A percentile compares a stretch with the other conserved stretches of the same genome.
Evolutionary conservation across 139 green algal genomes (phyloP).

Genomic region (Chlorella sp.): DNA sequence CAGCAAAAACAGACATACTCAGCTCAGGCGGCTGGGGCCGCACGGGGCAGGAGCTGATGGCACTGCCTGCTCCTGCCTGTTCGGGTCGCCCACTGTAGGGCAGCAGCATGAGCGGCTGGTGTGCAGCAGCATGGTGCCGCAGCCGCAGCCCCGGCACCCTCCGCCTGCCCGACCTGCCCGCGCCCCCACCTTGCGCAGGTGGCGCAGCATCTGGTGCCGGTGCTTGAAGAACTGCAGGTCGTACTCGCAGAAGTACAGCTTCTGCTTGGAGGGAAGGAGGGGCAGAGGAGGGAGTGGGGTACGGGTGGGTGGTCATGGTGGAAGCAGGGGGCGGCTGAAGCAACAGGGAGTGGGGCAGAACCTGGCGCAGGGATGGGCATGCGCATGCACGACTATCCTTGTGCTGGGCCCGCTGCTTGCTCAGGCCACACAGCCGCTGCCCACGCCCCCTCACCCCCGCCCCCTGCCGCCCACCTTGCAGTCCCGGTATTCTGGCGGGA

Average conservation of each 20-base stretch:
- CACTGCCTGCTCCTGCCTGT: no score
- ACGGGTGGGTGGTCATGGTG: background rate
- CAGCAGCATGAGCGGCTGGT: no score
- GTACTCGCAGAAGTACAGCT: constrained; percentile 98
- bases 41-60: no score
- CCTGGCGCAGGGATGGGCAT: background rate
- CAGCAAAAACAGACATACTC: no score
- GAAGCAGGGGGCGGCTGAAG: background rate
- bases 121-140: no score
- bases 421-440: background rate
- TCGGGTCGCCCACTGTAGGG: no score
- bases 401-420: background rate
- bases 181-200: constrained; percentile 81
- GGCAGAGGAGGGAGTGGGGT: background rate
- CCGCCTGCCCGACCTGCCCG: no score
- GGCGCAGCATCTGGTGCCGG: constrained; percentile 87
- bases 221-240: constrained; percentile 81
- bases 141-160: no score
- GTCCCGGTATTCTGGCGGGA: constrained; percentile 90
- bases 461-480: constrained; percentile 59
- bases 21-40: no score
- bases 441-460: background rate
- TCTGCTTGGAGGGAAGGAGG: constrained; percentile 41
- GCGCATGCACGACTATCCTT: background rate
- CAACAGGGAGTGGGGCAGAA: background rate